A percentile compares a stretch with the other conserved stretches of the same genome.
Evolutionary conservation across 106 monocot species (phyloP).

Genomic region (Dendrobium catenatum): DNA sequence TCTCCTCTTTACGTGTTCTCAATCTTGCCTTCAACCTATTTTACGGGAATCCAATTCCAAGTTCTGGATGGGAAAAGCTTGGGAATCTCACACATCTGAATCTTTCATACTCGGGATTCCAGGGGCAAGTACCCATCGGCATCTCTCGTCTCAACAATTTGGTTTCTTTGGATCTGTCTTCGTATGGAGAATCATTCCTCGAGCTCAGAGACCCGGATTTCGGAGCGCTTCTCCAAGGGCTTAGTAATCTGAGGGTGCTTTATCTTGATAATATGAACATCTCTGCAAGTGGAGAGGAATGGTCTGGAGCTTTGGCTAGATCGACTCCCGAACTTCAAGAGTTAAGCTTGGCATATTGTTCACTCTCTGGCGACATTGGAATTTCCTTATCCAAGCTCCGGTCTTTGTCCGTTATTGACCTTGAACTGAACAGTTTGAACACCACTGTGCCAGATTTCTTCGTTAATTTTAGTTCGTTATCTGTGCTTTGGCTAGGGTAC

Average conservation of each 20-base stretch:
- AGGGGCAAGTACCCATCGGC: slow-evolving; percentile 29
- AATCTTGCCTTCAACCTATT: slow-evolving; percentile 30
- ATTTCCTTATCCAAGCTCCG: slow-evolving; percentile 23
- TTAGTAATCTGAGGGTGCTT: slow-evolving; percentile 19
- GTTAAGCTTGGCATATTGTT: slow-evolving; percentile 45
- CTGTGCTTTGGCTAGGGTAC: slow-evolving; percentile 14
- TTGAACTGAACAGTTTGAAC: slow-evolving; percentile 38
- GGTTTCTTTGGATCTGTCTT: slow-evolving; percentile 40
- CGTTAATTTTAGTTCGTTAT: slow-evolving; percentile 27
- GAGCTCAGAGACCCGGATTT: slow-evolving; percentile 3
- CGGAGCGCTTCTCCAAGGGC: slow-evolving; percentile 13
- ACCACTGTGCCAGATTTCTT: slow-evolving; percentile 27
- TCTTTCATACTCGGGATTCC: slow-evolving; percentile 40
- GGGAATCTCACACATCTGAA: slow-evolving; percentile 33
- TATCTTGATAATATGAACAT: slow-evolving; percentile 11
- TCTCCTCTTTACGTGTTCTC: slow-evolving; percentile 36
- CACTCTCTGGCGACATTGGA: slow-evolving; percentile 34
- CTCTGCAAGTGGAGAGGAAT: not conserved
- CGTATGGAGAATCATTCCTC: not conserved
- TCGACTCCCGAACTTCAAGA: slow-evolving; percentile 24
- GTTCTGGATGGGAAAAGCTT: slow-evolving; percentile 10
- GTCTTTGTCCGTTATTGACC: slow-evolving; percentile 19
- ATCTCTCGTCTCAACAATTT: slow-evolving; percentile 26
- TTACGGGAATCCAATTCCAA: slow-evolving; percentile 9
- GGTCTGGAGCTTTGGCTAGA: slow-evolving; percentile 22